phyloP scores from a whole-genome alignment of 345 rosid genomes.

The Schrenkiella parvula region DNA sequence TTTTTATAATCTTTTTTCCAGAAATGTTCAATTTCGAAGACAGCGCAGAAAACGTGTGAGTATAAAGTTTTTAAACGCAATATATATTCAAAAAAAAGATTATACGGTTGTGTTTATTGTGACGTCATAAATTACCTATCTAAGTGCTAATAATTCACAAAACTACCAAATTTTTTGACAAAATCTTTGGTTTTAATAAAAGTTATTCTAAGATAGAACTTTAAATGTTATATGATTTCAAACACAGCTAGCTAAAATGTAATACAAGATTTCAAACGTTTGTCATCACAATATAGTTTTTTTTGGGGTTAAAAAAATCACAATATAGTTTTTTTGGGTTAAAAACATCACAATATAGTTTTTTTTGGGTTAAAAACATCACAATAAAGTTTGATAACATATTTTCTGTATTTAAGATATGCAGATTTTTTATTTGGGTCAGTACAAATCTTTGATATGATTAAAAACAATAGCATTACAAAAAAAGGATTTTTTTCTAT shows the following conservation, averaged over 20 bases:
- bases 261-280: too few relatives aligned
- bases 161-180: background rate
- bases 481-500: too few relatives aligned
- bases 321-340: too few relatives aligned
- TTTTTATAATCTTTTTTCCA: background rate
- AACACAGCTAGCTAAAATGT: too few relatives aligned
- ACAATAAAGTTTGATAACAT: background rate
- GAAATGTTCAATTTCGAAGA: slow-evolving; percentile 7
- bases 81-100: background rate
- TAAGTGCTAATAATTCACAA: background rate
- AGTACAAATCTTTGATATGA: too few relatives aligned
- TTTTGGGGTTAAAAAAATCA: too few relatives aligned
- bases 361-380: too few relatives aligned
- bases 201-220: too few relatives aligned
- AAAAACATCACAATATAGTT: background rate
- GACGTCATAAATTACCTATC: background rate
- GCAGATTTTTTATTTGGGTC: too few relatives aligned
- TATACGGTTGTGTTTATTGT: slow-evolving; percentile 27
- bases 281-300: background rate
- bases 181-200: background rate
- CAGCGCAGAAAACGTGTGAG: slow-evolving; percentile 26
- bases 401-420: too few relatives aligned
- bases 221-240: too few relatives aligned
- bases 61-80: background rate
- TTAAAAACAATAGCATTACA: too few relatives aligned